These are phyloP conservation scores for Pseudozyma flocculosa DNA, from an alignment of 1,284 basidiomycete genomes.

Conservation along the genomic window DNA sequence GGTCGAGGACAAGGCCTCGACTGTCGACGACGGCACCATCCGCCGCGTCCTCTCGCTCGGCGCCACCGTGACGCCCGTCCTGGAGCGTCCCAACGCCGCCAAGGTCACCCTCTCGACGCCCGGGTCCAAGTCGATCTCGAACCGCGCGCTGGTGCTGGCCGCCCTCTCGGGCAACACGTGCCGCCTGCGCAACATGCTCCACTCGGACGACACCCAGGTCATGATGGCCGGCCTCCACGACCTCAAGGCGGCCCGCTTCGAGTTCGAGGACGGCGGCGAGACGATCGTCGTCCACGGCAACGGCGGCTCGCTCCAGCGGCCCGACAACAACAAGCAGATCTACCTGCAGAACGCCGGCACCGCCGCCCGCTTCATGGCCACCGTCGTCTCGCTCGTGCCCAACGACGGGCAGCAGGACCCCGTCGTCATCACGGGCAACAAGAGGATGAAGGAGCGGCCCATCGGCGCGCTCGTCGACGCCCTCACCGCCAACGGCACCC, in stretches of 20 bases:
- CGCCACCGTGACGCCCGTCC: slow-evolving; percentile 59
- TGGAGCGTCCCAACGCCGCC: slow-evolving; percentile 24
- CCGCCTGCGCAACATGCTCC: slow-evolving; percentile 82
- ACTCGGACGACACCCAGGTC: slow-evolving; percentile 97
- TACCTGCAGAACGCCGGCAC: slow-evolving; percentile 98
- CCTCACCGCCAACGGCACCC: slow-evolving; percentile 76
- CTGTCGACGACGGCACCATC: slow-evolving; percentile 64
- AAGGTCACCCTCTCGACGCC: slow-evolving; percentile 82
- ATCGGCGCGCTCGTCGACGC: slow-evolving; percentile 96
- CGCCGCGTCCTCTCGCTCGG: slow-evolving; percentile 64
- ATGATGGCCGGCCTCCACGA: slow-evolving; percentile 92
- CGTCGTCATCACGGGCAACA: slow-evolving; percentile 85
- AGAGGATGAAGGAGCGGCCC: slow-evolving; percentile 93
- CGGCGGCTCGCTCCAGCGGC: slow-evolving; percentile 67
- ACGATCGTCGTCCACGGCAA: slow-evolving; percentile 90
- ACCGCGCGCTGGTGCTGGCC: slow-evolving; percentile 89
- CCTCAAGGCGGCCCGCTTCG: slow-evolving; percentile 75
- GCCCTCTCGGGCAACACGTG: slow-evolving; percentile 87
- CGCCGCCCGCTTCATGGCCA: slow-evolving; percentile 94
- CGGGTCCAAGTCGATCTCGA: slow-evolving; percentile 95
- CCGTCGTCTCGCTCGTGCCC: slow-evolving; percentile 76
- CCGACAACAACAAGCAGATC: slow-evolving; percentile 70
- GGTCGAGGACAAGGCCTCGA: slow-evolving; percentile 85
- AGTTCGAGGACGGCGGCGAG: slow-evolving; percentile 90
- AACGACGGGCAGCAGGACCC: slow-evolving; percentile 25